Percentiles rank a stretch among this genome's conserved stretches.
Conservation (phyloP, 305 asterid species). For the Vinca major region DNA sequence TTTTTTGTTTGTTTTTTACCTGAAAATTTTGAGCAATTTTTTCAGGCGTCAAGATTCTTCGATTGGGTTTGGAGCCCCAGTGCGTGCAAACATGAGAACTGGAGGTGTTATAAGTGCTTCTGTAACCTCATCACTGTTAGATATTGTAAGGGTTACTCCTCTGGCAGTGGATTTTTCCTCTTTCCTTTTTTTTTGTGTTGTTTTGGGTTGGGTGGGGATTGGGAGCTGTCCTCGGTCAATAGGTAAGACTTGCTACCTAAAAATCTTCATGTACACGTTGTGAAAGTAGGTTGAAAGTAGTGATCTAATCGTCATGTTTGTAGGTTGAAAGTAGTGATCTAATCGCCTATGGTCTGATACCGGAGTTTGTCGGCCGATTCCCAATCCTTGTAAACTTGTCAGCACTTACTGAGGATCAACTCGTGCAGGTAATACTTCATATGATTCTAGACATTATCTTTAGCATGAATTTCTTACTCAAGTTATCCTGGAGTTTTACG, state of each 20-base stretch:
- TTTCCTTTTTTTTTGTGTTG: too few species aligned
- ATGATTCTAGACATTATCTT: neutral
- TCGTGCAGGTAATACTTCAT: conserved; percentile 59
- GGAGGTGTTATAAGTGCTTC: conserved; percentile 63
- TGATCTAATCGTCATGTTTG: conserved; percentile 36
- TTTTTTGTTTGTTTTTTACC: neutral
- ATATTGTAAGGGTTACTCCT: conserved; percentile 44
- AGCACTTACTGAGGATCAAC: conserved; percentile 89
- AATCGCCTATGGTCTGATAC: conserved; percentile 87
- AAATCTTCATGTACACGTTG: conserved; percentile 3
- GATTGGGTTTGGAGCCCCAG: conserved; percentile 91
- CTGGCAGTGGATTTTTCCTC: neutral
- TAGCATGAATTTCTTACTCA: neutral
- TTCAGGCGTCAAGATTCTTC: conserved; percentile 96
- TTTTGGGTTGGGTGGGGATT: too few species aligned
- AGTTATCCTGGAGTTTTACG: neutral
- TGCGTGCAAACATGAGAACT: conserved; percentile 87
- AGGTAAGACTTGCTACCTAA: neutral
- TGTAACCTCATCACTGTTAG: conserved; percentile 77
- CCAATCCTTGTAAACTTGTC: conserved; percentile 85
- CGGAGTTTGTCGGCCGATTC: conserved; percentile 93
- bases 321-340: conserved; percentile 98
- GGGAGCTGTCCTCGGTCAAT: neutral
- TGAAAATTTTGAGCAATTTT: conserved; percentile 17
- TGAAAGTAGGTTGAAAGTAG: conserved; percentile 97